These are phyloP conservation scores for Raphidocelis subcapitata DNA, from an alignment of 139 green algal species.

Conservation along the genomic window DNA sequence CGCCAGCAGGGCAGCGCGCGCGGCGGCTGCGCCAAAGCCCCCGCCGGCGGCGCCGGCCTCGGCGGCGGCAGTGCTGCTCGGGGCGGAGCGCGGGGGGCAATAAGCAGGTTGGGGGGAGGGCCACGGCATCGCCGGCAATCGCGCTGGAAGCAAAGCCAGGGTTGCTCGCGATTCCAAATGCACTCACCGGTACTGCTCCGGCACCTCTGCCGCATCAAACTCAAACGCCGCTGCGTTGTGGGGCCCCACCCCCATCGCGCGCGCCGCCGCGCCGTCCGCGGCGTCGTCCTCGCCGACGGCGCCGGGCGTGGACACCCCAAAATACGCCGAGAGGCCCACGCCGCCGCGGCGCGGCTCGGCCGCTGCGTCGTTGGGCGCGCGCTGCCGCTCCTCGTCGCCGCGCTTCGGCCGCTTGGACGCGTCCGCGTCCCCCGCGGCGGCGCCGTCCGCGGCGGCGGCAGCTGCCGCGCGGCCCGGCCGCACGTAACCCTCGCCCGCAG, in stretches of 20 bases:
- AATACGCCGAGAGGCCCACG: not conserved
- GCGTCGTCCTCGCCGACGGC: not conserved
- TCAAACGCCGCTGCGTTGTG: no score
- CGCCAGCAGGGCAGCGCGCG: constrained; percentile 30
- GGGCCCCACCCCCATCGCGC: no score
- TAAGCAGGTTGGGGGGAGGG: no score
- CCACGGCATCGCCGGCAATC: not conserved
- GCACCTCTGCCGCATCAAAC: no score
- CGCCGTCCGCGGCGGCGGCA: not conserved
- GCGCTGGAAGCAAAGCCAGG: not conserved
- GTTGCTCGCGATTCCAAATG: no score
- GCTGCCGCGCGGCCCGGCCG: not conserved
- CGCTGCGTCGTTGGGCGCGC: no score
- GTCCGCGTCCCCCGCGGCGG: not conserved
- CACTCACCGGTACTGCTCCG: no score
- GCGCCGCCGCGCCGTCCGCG: no score
- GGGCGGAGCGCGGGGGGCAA: no score
- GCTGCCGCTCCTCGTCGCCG: not conserved
- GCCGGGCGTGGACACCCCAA: not conserved
- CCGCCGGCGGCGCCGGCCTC: not conserved
- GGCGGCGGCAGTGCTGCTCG: not conserved
- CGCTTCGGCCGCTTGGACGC: not conserved
- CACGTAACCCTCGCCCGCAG: not conserved
- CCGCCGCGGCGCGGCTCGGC: no score
- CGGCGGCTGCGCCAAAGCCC: constrained; percentile 12